Base-by-base conservation (phyloP, 148 eudicot genomes). In the Simmondsia chinensis region DNA sequence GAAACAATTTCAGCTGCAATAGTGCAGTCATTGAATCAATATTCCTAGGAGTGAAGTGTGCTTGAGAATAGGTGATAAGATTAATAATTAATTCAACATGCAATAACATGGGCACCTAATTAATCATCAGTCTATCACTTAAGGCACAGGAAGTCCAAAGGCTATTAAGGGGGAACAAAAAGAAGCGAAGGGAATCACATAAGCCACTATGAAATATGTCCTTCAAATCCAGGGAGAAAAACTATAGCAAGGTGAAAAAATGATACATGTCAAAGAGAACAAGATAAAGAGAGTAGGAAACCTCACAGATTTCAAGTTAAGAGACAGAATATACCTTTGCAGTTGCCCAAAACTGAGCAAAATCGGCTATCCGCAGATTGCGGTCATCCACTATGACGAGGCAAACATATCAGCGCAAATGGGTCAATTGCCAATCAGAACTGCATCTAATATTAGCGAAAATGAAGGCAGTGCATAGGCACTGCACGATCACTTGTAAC, bases 301-400 rank as follows among this genome's bases (percentile, higher is more conserved):
- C 72, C 63, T 59, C 67, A 27, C 59, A 70, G 51, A 70, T 68
- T 51, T 53, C 57, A 56, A 41, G 66, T 56, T 22, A 63, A 56
- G 66, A 62, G 53, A 82, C 56, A 60, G 86, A 70, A 71, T 85
- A 79, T 91, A 91, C 99, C 99, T 91, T 91, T 50, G 94, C 99
- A 72, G 72, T 79, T 91, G 99, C 99, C 99, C 99, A 91, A 91
- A 91, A 91, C 75, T 91, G 99, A 91, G 95, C 89, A 91, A 86
- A 91, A 71, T 91, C 99, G 80, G 99, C 99, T 74, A 91, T 94
- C 99, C 99, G 99, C 99, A 91, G 99, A 91, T 91, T 91, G 99
- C 99, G 99, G 99, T 91, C 99, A 91, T 91, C 99, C 99, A 91
- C 99, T 91, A 91, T 81, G 85, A 80, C 64, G 85, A 88, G 59